Base-by-base conservation (phyloP, 148 eudicot species). In the Rhododendron ferrugineum region DNA sequence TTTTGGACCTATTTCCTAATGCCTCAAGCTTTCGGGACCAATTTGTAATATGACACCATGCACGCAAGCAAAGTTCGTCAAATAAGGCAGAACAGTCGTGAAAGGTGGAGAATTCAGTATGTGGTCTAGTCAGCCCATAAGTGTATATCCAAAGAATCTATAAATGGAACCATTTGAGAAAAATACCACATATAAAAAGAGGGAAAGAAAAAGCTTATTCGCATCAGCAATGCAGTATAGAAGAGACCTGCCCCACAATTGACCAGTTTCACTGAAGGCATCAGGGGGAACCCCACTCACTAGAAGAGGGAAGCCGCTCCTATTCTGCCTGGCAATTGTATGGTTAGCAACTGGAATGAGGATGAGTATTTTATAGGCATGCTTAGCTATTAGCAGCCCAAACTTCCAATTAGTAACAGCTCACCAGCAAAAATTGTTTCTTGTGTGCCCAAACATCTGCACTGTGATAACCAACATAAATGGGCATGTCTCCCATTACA, bases 401-500 rank as follows among this genome's bases (percentile, higher is more conserved):
- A 36, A 47, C 36, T 78, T 40, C 26, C 9, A 4, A 49, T 40
- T 46, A 66, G 79, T 52, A 86, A 83, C 47, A 68, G 78, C 95
- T 82, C 85, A 97, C 99, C 92, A 97, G 89, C 89, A 90, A 87
- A 92, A 97, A 97, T 1, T 92, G 92, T 87, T 92, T 92, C 88
- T 91, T 93, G 86, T 97, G 93, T 50, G 99, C 98, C 99, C 99
- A 97, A 84, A 97, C 98, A 90, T 97, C 99, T 82, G 99, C 98
- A 88, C 98, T 95, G 87, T 97, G 99, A 91, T 97, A 95, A 83
- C 98, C 99, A 66, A 97, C 99, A 92, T 97, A 97, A 52, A 97
- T 97, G 85, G 99, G 99, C 99, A 97, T 97, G 90, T 97, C 99
- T 81, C 99, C 99, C 98, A 97, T 95, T 87, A 97, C 93, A 86